Evolutionary conservation across 2,329 filamentous ascomycete species (phyloP), one percentile per base, ranked within the genome.

Genomic region (Tolypocladium album): DNA sequence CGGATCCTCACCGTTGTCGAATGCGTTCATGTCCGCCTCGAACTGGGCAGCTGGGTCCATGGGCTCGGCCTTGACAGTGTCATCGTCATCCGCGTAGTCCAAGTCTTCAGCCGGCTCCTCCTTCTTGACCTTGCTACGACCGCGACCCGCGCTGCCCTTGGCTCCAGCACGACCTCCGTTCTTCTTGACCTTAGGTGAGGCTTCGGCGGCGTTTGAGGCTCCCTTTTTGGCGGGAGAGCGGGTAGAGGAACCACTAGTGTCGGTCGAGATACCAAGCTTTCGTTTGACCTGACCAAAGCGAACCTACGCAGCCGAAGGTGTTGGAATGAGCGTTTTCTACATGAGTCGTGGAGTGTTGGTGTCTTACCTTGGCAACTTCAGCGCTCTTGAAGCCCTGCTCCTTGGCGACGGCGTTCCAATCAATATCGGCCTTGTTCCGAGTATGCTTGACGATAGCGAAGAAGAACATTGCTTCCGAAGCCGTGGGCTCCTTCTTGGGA

Each of bases 271-370:
- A 3, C 75, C 74, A 0, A 78, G 70, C 68, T 80, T 79, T 55
- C 72, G 70, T 68, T 78, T 81, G 61, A 82, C 75, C 61, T 82
- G 79, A 4, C 77, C 74, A 60, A 78, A 83, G 55, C 80, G 78
- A 45, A 76, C 74, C 72, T 78, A 60, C 45, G 40, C 0, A 42
- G 7, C 20, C 38, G 12, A 43, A 31, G 13, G 47, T 31, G 34
- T 61, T 5, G 34, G 15, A 31, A 55, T 22, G 50, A 22, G 50
- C 8, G 5, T 2, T 9, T 27, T 22, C 31, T 1, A 4, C 4
- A 22, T 22, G 31, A 22, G 31, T 38, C 20, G 31, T 9, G 17
- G 31, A 12, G 6, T 2, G 20, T 17, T 2, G 31, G n/a, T 6
- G 20, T 20, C 61, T 38, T 62, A 78, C 78, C 67, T 75, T 77